These are phyloP conservation scores for Colletotrichum sublineola DNA, from an alignment of 2,329 filamentous ascomycete species.

Conservation along the genomic window DNA sequence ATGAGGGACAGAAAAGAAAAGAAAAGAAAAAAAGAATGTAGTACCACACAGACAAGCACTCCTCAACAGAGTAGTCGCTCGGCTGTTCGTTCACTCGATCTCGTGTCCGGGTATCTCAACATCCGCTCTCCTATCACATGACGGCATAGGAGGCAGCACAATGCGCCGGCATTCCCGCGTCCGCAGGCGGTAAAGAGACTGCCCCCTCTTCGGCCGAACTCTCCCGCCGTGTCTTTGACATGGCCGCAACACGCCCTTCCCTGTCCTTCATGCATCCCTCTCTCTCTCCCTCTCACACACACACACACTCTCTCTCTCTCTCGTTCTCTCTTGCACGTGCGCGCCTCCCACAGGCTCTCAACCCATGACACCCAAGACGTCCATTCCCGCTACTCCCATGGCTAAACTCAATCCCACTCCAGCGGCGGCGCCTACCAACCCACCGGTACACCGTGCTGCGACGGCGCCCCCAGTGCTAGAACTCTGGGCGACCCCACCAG, in stretches of 20 bases:
- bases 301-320: no score
- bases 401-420: slow-evolving; percentile 36
- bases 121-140: slow-evolving; percentile 26
- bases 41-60: neutral
- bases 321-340: neutral
- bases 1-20: neutral
- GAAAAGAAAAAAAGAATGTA: neutral
- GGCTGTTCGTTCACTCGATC: slow-evolving; percentile 7
- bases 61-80: neutral
- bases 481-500: slow-evolving; percentile 25
- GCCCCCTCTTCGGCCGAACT: slow-evolving; percentile 16
- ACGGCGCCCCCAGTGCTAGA: slow-evolving; percentile 33
- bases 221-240: slow-evolving; percentile 6
- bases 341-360: slow-evolving; percentile 8
- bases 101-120: slow-evolving; percentile 37
- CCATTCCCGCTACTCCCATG: slow-evolving; percentile 26
- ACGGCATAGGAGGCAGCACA: neutral
- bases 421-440: slow-evolving; percentile 8
- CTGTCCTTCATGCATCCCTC: slow-evolving; percentile 1
- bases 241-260: slow-evolving; percentile 1
- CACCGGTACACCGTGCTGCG: slow-evolving; percentile 30
- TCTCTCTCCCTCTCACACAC: neutral
- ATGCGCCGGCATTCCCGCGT: neutral
- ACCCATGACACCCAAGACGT: slow-evolving; percentile 27
- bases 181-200: neutral